Evolutionary conservation across 345 rosid genomes (phyloP).

Genomic region (Hypericum perforatum): DNA sequence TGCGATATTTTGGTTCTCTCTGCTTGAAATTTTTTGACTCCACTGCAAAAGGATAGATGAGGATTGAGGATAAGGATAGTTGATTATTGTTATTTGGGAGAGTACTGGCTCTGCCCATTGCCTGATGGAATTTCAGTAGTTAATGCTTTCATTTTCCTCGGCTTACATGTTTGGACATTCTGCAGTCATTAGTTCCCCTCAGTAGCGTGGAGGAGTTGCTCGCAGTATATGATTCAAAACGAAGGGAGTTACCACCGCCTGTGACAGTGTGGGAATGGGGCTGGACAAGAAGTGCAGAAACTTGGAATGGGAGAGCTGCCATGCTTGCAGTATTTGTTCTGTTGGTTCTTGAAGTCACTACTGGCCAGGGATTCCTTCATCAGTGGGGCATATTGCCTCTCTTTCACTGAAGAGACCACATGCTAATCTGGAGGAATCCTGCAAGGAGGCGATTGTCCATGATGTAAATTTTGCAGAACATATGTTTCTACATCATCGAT

Average conservation of each 20-base stretch:
- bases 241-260: constrained; percentile 80
- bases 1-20: too few relatives aligned
- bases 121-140: too few relatives aligned
- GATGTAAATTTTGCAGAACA: constrained; percentile 13
- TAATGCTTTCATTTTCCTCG: neutral
- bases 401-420: constrained; percentile 24
- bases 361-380: constrained; percentile 89
- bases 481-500: too few relatives aligned
- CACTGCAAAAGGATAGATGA: too few relatives aligned
- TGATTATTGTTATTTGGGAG: too few relatives aligned
- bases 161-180: constrained; percentile 3
- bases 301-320: constrained; percentile 99
- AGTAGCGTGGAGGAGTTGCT: constrained; percentile 89
- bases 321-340: constrained; percentile 86
- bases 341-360: constrained; percentile 78
- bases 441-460: neutral
- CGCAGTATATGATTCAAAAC: constrained; percentile 84
- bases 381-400: constrained; percentile 80
- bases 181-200: constrained; percentile 90
- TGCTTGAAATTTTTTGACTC: too few relatives aligned
- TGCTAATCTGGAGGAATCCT: neutral
- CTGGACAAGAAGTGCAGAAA: constrained; percentile 99
- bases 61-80: too few relatives aligned
- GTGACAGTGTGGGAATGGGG: constrained; percentile 99
- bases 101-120: too few relatives aligned